Base-by-base conservation (phyloP, 257 asterid genomes). In the Plantago elongata region DNA sequence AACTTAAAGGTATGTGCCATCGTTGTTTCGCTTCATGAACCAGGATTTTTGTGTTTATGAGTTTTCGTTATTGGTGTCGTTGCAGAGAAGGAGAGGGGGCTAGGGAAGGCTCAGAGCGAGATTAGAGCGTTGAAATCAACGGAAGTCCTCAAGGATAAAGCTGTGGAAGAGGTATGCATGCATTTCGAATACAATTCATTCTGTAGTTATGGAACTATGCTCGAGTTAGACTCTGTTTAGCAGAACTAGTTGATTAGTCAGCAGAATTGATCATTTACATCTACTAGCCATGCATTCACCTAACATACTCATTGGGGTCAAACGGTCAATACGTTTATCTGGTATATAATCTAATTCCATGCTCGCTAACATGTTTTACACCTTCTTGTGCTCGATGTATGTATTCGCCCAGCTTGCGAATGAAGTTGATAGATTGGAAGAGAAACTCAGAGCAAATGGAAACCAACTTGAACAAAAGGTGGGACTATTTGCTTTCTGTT, bases 381-480 rank as follows among this genome's bases (percentile, higher is more conserved):
- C 13, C 12, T 27, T 47, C 15, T 17, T 8, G 7, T 54, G n/a
- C 11, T 51, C 45, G 48, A n/a, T n/a, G n/a, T n/a, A 63, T 56
- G 51, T 48, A 12, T 51, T 29, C 42, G 63, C 58, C 38, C 82
- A 87, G 97, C 83, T 83, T 45, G 80, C 69, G 63, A 67, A 72
- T 66, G 88, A 90, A 72, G 81, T 74, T 54, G 45, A 49, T n/a
- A 79, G 81, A 67, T 45, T 85, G 78, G 86, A 81, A 34, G 90
- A 68, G 61, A 90, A 83, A 80, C 69, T 85, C 61, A 72, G 74
- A 59, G 66, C 67, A 42, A 68, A 45, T 0, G 96, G 83, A 56
- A 76, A 51, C 60, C 82, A 74, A 60, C 64, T 90, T 13, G 78
- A 83, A 52, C 93, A 83, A 75, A 87, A 87, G 94, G 97, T 85